Evolutionary conservation across 2,329 filamentous ascomycete species (phyloP).

Genomic region (Didymella exigua): DNA sequence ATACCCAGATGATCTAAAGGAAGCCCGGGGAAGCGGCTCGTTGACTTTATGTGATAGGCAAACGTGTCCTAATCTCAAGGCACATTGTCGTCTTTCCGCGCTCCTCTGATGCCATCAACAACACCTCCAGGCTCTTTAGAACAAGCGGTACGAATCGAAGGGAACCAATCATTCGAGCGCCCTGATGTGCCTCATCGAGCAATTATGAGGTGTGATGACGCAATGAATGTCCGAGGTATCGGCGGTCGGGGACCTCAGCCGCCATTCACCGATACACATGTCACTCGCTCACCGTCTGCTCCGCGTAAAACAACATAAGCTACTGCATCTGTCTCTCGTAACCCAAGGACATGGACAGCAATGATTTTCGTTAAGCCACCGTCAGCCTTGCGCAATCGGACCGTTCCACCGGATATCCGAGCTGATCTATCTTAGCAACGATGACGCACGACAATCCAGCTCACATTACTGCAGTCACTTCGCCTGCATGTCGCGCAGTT

Average conservation of each 20-base stretch:
- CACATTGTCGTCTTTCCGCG: not conserved
- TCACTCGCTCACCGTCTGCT: not conserved
- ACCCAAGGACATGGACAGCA: not conserved
- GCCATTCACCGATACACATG: not conserved
- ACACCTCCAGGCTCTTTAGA: too few relatives aligned
- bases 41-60: not conserved
- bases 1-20: not conserved
- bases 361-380: not conserved
- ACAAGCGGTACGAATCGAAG: not conserved
- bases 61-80: not conserved
- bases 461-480: not conserved
- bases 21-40: not conserved
- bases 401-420: not conserved
- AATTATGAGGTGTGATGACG: not conserved
- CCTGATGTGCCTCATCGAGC: not conserved
- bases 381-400: not conserved
- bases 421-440: not conserved
- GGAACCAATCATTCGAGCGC: too few relatives aligned
- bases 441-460: not conserved
- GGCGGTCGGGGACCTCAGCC: not conserved
- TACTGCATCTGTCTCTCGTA: not conserved
- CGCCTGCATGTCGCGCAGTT: not conserved
- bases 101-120: not conserved
- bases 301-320: constrained; percentile 10
- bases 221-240: not conserved